Conservation (phyloP, 106 monocot genomes). For the Gastrodia elata region DNA sequence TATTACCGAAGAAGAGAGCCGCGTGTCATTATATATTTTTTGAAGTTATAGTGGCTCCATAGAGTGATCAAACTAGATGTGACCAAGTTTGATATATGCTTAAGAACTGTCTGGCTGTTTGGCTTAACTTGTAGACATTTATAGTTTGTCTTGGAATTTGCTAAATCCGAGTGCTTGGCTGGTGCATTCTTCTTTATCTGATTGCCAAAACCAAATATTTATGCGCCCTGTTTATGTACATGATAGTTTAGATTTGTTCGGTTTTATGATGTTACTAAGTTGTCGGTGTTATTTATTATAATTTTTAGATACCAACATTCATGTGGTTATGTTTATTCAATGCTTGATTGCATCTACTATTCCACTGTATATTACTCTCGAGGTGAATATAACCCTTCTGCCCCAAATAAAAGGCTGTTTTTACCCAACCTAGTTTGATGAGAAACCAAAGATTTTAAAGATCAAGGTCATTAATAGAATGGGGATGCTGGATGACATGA, state of each 20-base stretch:
- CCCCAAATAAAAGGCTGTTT: no score
- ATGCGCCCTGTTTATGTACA: neutral
- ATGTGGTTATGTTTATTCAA: no score
- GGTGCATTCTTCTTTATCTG: neutral
- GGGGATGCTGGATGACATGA: no score
- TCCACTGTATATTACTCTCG: no score
- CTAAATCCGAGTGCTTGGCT: neutral
- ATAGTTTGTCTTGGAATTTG: neutral
- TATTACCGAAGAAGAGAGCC: neutral
- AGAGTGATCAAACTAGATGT: neutral
- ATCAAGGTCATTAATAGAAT: no score
- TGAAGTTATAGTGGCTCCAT: neutral
- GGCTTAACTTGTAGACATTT: neutral
- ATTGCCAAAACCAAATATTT: neutral
- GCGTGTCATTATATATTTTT: neutral
- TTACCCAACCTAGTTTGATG: no score
- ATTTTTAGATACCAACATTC: no score
- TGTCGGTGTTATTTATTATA: no score
- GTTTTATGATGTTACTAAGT: no score
- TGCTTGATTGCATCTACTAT: no score
- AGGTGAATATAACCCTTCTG: no score
- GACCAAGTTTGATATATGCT: neutral
- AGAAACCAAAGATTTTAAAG: no score
- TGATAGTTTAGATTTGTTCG: neutral
- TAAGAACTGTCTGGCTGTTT: neutral